These are phyloP conservation scores for Ramichloridium luteum DNA, from an alignment of 2,329 filamentous ascomycete genomes.

Conservation along the genomic window DNA sequence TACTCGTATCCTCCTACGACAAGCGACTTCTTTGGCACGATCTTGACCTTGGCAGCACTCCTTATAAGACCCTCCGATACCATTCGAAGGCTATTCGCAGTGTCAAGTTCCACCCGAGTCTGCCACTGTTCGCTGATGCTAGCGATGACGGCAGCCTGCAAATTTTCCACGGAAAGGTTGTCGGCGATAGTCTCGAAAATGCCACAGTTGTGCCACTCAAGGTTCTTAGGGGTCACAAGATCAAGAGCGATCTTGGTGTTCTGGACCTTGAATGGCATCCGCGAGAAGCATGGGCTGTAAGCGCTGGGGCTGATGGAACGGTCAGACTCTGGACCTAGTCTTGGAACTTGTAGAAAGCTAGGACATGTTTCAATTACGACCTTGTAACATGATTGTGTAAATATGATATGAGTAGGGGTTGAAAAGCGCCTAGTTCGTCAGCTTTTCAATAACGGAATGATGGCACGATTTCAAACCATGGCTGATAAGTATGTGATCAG, in stretches of 20 bases:
- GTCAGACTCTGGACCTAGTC: constrained; percentile 65
- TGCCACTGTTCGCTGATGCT: constrained; percentile 84
- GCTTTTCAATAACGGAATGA: too few relatives aligned
- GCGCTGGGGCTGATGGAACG: constrained; percentile 86
- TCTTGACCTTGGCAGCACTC: constrained; percentile 75
- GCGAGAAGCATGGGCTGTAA: constrained; percentile 83
- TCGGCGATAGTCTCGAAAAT: constrained; percentile 89
- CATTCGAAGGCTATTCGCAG: constrained; percentile 83
- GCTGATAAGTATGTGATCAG: too few relatives aligned
- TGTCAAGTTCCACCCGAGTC: constrained; percentile 68
- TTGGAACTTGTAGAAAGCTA: too few relatives aligned
- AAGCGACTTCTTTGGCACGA: constrained; percentile 93
- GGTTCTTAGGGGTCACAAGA: constrained; percentile 79
- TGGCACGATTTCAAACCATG: too few relatives aligned
- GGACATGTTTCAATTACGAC: too few relatives aligned
- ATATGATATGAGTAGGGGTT: too few relatives aligned
- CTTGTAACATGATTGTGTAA: too few relatives aligned
- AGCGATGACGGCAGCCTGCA: constrained; percentile 91
- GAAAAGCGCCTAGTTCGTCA: too few relatives aligned
- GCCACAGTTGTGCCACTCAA: constrained; percentile 94
- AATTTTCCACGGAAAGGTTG: constrained; percentile 93
- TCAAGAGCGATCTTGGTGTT: constrained; percentile 75
- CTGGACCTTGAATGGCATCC: constrained; percentile 96
- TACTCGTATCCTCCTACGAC: constrained; percentile 92
- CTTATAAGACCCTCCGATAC: constrained; percentile 94